These are phyloP conservation scores for Hymenoscyphus fraxineus DNA, from an alignment of 2,329 filamentous ascomycete genomes.

Conservation along the genomic window DNA sequence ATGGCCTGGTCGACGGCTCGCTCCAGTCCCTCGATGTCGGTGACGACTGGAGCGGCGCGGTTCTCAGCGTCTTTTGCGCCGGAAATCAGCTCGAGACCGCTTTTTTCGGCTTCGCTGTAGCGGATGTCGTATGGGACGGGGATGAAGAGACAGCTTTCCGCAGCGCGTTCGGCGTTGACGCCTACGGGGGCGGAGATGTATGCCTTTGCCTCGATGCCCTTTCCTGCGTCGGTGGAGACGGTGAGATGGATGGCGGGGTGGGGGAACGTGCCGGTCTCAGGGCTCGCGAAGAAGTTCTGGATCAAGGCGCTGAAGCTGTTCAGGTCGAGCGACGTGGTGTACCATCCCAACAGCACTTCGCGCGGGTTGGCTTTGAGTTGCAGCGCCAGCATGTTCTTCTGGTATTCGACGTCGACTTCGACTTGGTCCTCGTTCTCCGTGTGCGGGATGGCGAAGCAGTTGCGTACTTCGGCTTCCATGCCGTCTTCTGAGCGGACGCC, in stretches of 20 bases:
- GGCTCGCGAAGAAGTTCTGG: constrained; percentile 98
- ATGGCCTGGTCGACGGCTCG: constrained; percentile 83
- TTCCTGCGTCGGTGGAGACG: constrained; percentile 82
- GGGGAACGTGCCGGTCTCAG: constrained; percentile 94
- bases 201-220: constrained; percentile 83
- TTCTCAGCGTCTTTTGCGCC: constrained; percentile 76
- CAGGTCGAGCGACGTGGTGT: constrained; percentile 92
- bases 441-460: constrained; percentile 96
- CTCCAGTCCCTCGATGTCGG: constrained; percentile 87
- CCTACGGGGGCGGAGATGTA: constrained; percentile 96
- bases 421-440: constrained; percentile 98
- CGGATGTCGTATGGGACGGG: constrained; percentile 93
- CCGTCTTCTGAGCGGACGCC: constrained; percentile 94
- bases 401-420: constrained; percentile 99
- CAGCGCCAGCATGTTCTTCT: constrained; percentile 97
- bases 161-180: constrained; percentile 88
- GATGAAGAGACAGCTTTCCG: constrained; percentile 95
- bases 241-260: constrained; percentile 98
- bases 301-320: constrained; percentile 98
- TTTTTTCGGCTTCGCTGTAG: constrained; percentile 76
- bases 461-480: constrained; percentile 91
- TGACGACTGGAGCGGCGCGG: constrained; percentile 68
- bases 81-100: constrained; percentile 77
- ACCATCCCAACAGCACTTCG: constrained; percentile 95
- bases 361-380: constrained; percentile 92